These are phyloP conservation scores for Dendrothele bispora DNA, from an alignment of 768 basidiomycete species.

Conservation along the genomic window DNA sequence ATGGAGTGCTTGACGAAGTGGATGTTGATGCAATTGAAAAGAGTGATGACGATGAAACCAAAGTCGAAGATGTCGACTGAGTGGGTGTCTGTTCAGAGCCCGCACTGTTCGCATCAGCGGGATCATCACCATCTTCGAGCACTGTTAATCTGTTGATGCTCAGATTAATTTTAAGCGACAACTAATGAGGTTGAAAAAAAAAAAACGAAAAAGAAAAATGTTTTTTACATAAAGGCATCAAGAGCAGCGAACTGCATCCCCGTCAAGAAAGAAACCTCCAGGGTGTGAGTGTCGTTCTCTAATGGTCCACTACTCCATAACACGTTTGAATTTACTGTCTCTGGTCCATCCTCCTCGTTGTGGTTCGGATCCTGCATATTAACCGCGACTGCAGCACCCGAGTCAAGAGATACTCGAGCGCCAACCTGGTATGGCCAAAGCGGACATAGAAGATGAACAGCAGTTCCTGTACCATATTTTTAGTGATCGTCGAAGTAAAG, in stretches of 20 bases:
- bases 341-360: background rate
- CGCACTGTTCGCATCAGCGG: too few relatives aligned
- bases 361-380: conserved; percentile 2
- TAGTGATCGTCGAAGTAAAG: too few relatives aligned
- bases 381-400: background rate
- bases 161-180: too few relatives aligned
- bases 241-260: background rate
- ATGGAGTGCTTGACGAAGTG: too few relatives aligned
- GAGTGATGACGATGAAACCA: too few relatives aligned
- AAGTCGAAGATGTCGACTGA: too few relatives aligned
- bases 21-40: too few relatives aligned
- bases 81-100: too few relatives aligned
- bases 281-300: conserved; percentile 2
- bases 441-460: conserved; percentile 43
- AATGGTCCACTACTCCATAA: conserved; percentile 2
- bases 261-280: background rate
- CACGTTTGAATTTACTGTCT: background rate
- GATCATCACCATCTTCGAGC: too few relatives aligned
- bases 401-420: conserved; percentile 1
- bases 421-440: conserved; percentile 44
- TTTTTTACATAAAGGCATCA: conserved; percentile 5
- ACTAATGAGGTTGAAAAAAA: too few relatives aligned
- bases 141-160: too few relatives aligned
- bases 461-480: conserved; percentile 30
- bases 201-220: background rate